Evolutionary conservation across 805 yeast genomes (phyloP), one percentile per base, ranked within the genome.

Genomic region (Candida methanosorbosa): DNA sequence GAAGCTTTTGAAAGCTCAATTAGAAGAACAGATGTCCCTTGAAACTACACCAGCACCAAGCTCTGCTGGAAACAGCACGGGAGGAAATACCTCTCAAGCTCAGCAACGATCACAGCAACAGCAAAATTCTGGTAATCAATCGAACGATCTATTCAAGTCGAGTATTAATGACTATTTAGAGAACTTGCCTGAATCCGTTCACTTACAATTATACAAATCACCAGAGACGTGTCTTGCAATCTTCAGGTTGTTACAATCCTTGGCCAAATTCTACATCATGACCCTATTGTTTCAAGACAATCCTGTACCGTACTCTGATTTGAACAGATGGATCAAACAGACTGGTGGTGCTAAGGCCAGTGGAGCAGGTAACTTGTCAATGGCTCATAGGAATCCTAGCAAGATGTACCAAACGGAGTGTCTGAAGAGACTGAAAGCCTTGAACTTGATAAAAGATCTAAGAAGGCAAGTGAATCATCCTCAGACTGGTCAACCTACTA

Each of bases 161-260:
- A 80, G 85, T 2, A 92, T 88, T 40, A 84, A 84, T 51, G 94
- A 83, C 47, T 87, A 92, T 57, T 66, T 92, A 40, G 97, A 87
- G 52, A 86, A 84, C 15, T 74, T 92, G 5, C 95, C 97, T 2
- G 86, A 81, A 50, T 67, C 81, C 5, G 84, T 86, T n/a, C 90
- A 88, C 46, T 68, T 79, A 17, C 74, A 86, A 50, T 68, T 92
- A 17, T 92, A 83, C 58, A 79, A 76, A 47, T 75, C 84, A 34
- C 95, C 98, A 2, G 95, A 97, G 11, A 85, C 98, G 37, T 87
- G 97, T 54, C 66, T 92, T 31, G 94, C 98, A 2, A 79, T 92
- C n/a, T 88, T 80, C 55, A 68, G 98, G 42, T 64, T 92, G 39
- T 66, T 92, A 14, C 96, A 98, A 0, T 78, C 88, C 18, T 59